Conservation (phyloP, 495 filamentous ascomycete genomes). For the Arthonia radiata region DNA sequence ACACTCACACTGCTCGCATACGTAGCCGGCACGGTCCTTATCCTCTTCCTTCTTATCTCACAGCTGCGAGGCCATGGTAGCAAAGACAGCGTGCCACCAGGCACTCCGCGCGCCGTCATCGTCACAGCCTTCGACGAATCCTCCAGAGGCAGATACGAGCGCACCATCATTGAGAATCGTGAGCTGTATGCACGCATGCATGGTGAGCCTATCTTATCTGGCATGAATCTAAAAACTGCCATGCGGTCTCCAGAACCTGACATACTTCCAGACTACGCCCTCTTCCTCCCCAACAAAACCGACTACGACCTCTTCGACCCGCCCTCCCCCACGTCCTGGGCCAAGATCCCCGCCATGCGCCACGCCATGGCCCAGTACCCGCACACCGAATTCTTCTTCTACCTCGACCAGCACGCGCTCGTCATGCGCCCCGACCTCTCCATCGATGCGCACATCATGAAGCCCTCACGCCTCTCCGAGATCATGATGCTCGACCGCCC, state of each 20-base stretch:
- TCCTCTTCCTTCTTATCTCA: constrained; percentile 37
- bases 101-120: constrained; percentile 58
- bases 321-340: constrained; percentile 38
- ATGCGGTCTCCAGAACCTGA: constrained; percentile 2
- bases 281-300: constrained; percentile 48
- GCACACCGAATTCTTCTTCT: constrained; percentile 56
- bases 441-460: constrained; percentile 46
- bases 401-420: constrained; percentile 54
- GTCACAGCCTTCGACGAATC: constrained; percentile 59
- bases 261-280: constrained; percentile 43
- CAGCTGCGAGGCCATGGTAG: constrained; percentile 17
- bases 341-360: constrained; percentile 58
- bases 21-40: constrained; percentile 26
- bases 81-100: constrained; percentile 25
- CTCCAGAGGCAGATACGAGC: constrained; percentile 25
- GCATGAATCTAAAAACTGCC: not conserved
- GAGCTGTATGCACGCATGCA: constrained; percentile 67
- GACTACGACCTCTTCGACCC: constrained; percentile 52
- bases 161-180: constrained; percentile 57
- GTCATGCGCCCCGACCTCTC: constrained; percentile 68
- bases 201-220: constrained; percentile 52
- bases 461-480: constrained; percentile 37
- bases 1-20: constrained; percentile 37
- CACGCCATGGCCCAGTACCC: constrained; percentile 68
- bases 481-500: constrained; percentile 65